A percentile compares a stretch with the other conserved stretches of the same genome.
These are phyloP conservation scores for Liriodendron chinense DNA, from an alignment of 164 flowering plant genomes.

Conservation along the genomic window DNA sequence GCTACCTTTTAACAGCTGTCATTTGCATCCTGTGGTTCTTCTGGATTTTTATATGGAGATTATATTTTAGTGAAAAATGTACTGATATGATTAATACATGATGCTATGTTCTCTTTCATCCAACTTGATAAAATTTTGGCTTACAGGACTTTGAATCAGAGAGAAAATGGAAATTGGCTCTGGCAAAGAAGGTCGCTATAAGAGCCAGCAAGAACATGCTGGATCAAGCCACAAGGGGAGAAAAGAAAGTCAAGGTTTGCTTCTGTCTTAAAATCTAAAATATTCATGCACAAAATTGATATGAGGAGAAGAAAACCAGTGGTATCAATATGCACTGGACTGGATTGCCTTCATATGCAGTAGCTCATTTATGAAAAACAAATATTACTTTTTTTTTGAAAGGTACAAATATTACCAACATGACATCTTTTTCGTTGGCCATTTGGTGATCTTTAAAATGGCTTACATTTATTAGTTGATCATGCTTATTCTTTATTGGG, in stretches of 20 bases:
- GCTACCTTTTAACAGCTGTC: not conserved
- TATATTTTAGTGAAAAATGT: too few relatives aligned
- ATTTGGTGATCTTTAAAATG: not conserved
- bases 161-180: slow-evolving; percentile 92
- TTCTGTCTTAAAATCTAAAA: too few relatives aligned
- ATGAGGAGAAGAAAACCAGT: too few relatives aligned
- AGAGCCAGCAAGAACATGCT: slow-evolving; percentile 90
- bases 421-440: not conserved
- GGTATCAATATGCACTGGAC: too few relatives aligned
- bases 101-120: not conserved
- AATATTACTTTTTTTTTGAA: too few relatives aligned
- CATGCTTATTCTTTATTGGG: slow-evolving; percentile 3
- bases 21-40: not conserved
- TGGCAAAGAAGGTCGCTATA: slow-evolving; percentile 89
- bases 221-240: slow-evolving; percentile 91
- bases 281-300: not conserved
- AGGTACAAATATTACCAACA: too few relatives aligned
- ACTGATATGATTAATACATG: not conserved
- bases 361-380: too few relatives aligned
- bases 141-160: slow-evolving; percentile 96
- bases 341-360: too few relatives aligned
- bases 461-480: not conserved
- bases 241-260: slow-evolving; percentile 85
- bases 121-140: slow-evolving; percentile 6
- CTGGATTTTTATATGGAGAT: not conserved